Evolutionary conservation across 2,329 filamentous ascomycete species (phyloP).

Genomic region (Venturia oleaginea): DNA sequence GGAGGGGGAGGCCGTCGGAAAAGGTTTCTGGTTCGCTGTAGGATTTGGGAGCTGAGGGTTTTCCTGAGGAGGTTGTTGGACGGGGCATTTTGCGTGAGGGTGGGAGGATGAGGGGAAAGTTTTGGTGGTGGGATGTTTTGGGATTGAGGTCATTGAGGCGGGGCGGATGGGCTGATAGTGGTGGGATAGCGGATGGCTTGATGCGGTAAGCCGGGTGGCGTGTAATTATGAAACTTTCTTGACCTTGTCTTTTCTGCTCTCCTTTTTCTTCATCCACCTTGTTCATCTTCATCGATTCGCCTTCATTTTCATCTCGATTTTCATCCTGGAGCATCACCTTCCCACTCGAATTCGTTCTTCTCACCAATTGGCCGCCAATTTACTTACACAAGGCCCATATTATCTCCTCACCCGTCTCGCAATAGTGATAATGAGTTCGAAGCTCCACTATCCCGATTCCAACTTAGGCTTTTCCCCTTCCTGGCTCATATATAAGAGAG

Average conservation of each 20-base stretch:
- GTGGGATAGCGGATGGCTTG: neutral
- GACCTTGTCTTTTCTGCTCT: neutral
- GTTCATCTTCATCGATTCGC: too few species aligned
- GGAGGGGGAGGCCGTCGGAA: constrained; percentile 61
- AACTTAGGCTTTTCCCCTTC: too few species aligned
- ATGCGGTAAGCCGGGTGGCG: neutral
- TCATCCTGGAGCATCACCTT: neutral
- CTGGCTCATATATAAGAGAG: too few species aligned
- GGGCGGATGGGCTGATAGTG: neutral
- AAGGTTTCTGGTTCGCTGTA: constrained; percentile 36
- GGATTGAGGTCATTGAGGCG: neutral
- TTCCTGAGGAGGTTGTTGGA: neutral
- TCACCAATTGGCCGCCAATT: too few species aligned
- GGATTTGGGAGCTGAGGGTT: neutral
- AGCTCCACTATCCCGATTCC: too few species aligned
- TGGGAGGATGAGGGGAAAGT: neutral
- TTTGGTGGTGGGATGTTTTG: neutral
- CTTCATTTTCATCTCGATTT: too few species aligned
- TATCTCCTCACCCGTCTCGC: too few species aligned
- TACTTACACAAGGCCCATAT: too few species aligned
- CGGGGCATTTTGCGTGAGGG: constrained; percentile 10
- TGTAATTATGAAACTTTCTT: too few species aligned
- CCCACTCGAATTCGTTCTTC: too few species aligned
- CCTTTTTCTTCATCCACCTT: neutral
- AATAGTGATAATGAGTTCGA: too few species aligned